phyloP scores from a whole-genome alignment of 352 stramenopile genomes.

The Phytophthora melonis region DNA sequence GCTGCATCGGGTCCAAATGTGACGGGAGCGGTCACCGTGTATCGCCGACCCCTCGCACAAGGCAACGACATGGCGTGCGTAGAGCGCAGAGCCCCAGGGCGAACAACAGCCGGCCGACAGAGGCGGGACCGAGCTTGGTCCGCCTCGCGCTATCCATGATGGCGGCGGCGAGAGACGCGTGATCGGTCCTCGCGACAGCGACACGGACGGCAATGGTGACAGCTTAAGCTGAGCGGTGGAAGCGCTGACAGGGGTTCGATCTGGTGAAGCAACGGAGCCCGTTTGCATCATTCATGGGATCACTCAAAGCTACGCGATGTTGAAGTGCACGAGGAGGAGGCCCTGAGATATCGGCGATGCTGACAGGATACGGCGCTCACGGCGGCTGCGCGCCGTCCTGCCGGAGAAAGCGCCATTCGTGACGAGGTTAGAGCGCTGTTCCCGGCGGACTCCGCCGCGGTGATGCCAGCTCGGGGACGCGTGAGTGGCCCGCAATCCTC shows the following conservation, averaged over 20 bases:
- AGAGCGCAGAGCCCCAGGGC: slow-evolving; percentile 15
- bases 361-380: not conserved
- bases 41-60: slow-evolving; percentile 8
- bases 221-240: not conserved
- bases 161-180: slow-evolving; percentile 10
- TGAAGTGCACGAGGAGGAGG: slow-evolving; percentile 1
- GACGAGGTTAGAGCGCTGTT: slow-evolving; percentile 14
- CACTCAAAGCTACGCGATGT: not conserved
- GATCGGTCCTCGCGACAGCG: not conserved
- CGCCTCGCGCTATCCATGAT: slow-evolving; percentile 9
- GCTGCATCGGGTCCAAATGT: slow-evolving; percentile 13
- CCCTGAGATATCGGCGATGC: slow-evolving; percentile 12
- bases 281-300: slow-evolving; percentile 7
- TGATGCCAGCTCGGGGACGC: not conserved
- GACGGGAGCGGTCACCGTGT: slow-evolving; percentile 10
- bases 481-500: not conserved
- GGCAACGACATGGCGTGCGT: slow-evolving; percentile 16
- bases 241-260: not conserved
- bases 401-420: slow-evolving; percentile 19
- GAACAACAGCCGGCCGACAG: slow-evolving; percentile 20
- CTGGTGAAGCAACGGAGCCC: not conserved
- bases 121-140: slow-evolving; percentile 14
- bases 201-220: not conserved
- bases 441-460: not conserved
- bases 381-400: not conserved